A percentile compares a stretch with the other conserved stretches of the same genome.
These are phyloP conservation scores for Cymodocea nodosa DNA, from an alignment of 116 monocot species.

Conservation along the genomic window DNA sequence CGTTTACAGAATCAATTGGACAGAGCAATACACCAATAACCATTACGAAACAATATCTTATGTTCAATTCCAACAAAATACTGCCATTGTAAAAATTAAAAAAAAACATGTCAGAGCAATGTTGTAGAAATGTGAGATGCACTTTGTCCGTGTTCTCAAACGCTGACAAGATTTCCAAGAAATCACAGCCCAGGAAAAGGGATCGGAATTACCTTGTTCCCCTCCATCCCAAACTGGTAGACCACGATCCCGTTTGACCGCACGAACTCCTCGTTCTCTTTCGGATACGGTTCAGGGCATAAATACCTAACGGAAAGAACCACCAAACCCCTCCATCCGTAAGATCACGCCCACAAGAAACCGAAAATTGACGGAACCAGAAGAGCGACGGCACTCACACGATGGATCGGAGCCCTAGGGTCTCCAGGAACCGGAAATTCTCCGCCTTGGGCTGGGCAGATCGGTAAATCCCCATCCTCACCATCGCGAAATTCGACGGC, in stretches of 20 bases:
- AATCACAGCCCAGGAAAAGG: not conserved
- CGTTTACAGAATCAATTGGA: too few species aligned
- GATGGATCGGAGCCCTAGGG: constrained; percentile 18
- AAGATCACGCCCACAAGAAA: not conserved
- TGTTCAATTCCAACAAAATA: too few species aligned
- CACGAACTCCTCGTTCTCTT: constrained; percentile 17
- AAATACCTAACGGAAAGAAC: constrained; percentile 35
- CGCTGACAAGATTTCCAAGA: too few species aligned
- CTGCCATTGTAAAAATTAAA: too few species aligned
- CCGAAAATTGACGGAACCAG: not conserved
- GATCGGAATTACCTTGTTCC: constrained; percentile 16
- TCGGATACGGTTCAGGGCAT: constrained; percentile 43
- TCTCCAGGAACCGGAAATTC: constrained; percentile 50
- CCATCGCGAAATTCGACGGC: constrained; percentile 57
- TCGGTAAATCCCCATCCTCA: constrained; percentile 61
- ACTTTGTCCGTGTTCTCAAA: too few species aligned
- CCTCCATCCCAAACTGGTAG: constrained; percentile 27
- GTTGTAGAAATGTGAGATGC: too few species aligned
- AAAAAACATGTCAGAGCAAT: too few species aligned
- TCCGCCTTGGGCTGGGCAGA: constrained; percentile 40
- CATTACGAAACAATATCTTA: too few species aligned
- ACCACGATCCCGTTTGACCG: constrained; percentile 14
- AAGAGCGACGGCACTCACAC: not conserved
- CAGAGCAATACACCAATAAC: too few species aligned
- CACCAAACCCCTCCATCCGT: not conserved